Conservation (phyloP, 2,329 filamentous ascomycete genomes). For the Talaromyces sp. region DNA sequence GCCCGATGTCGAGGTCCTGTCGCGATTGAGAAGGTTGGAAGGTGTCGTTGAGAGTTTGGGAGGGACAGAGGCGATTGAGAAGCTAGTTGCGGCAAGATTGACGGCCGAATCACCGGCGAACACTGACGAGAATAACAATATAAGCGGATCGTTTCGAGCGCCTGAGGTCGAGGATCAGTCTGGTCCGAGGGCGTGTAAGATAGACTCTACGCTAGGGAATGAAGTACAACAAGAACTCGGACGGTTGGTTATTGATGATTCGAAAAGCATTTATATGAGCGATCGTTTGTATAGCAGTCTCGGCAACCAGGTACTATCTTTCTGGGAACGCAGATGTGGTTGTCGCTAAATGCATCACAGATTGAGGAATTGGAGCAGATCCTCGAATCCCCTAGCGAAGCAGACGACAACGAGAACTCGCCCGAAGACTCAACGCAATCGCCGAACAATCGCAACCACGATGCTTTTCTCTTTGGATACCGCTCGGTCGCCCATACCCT, state of each 20-base stretch:
- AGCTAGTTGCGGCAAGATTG: slow-evolving; percentile 6
- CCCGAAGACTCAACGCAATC: slow-evolving; percentile 39
- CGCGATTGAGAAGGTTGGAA: slow-evolving; percentile 57
- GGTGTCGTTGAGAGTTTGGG: slow-evolving; percentile 60
- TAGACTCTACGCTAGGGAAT: neutral
- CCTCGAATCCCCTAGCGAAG: slow-evolving; percentile 56
- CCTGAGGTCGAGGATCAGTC: neutral
- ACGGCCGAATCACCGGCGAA: slow-evolving; percentile 10
- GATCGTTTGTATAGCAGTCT: slow-evolving; percentile 61
- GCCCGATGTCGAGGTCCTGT: slow-evolving; percentile 58
- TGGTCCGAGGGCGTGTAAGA: neutral
- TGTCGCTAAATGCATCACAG: slow-evolving; percentile 27
- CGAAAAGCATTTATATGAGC: slow-evolving; percentile 60
- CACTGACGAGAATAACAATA: slow-evolving; percentile 1
- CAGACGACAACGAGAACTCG: slow-evolving; percentile 49
- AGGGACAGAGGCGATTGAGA: slow-evolving; percentile 39
- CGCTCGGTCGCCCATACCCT: slow-evolving; percentile 57
- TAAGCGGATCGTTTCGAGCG: neutral
- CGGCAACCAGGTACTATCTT: slow-evolving; percentile 53
- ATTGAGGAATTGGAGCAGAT: slow-evolving; percentile 62
- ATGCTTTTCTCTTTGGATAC: slow-evolving; percentile 61
- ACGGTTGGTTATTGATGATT: slow-evolving; percentile 58
- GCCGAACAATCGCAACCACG: slow-evolving; percentile 49
- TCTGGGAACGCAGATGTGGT: neutral
- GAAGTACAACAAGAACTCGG: slow-evolving; percentile 46